Conservation (phyloP, 1,139 yeast species). For the Meyerozyma sp. region DNA sequence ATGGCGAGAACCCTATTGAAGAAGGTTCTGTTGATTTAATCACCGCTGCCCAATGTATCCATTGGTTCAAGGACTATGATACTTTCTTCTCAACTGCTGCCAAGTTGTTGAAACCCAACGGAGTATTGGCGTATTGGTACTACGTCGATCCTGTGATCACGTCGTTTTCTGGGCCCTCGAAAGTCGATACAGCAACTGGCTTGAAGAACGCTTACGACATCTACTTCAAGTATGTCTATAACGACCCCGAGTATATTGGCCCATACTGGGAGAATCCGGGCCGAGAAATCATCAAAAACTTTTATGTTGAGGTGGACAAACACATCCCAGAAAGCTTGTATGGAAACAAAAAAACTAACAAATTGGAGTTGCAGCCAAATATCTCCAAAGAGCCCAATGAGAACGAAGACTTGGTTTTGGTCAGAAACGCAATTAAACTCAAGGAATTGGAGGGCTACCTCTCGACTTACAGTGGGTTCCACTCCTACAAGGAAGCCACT, state of each 20-base stretch:
- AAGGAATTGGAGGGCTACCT: constrained; percentile 25
- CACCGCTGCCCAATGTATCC: constrained; percentile 44
- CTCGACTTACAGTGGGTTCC: constrained; percentile 35
- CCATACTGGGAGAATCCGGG: constrained; percentile 47
- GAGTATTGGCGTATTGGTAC: constrained; percentile 39
- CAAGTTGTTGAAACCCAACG: constrained; percentile 29
- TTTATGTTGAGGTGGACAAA: constrained; percentile 23
- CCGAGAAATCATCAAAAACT: constrained; percentile 24
- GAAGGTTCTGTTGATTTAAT: constrained; percentile 27
- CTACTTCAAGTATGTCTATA: constrained; percentile 31
- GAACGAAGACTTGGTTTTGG: constrained; percentile 20
- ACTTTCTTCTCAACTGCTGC: constrained; percentile 25
- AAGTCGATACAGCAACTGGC: constrained; percentile 11
- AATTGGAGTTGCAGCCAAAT: constrained; percentile 18
- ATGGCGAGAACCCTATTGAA: constrained; percentile 11
- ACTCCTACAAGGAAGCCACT: constrained; percentile 25
- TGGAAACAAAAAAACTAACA: constrained; percentile 21
- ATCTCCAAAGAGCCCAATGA: constrained; percentile 11
- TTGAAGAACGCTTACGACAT: constrained; percentile 19
- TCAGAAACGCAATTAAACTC: constrained; percentile 16
- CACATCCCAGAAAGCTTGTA: constrained; percentile 27
- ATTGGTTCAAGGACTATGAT: constrained; percentile 39
- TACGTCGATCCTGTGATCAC: constrained; percentile 37
- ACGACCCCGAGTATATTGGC: constrained; percentile 31
- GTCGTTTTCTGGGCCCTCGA: constrained; percentile 18